These are phyloP conservation scores for Chaetomium cochliodes DNA, from an alignment of 495 filamentous ascomycete genomes.

Conservation along the genomic window DNA sequence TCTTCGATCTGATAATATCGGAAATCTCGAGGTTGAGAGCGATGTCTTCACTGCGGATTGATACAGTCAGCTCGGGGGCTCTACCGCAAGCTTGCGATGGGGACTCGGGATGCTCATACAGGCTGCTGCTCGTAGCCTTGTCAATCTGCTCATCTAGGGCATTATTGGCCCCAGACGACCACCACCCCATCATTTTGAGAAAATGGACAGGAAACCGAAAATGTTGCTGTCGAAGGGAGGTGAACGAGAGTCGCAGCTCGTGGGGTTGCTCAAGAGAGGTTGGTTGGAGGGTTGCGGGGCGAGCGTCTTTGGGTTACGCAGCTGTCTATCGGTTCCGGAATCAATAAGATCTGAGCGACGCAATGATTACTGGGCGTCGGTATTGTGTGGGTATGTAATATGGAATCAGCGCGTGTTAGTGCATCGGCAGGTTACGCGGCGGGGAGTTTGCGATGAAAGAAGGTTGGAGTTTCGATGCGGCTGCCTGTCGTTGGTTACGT, in stretches of 20 bases:
- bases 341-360: not conserved
- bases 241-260: not conserved
- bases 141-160: constrained; percentile 96
- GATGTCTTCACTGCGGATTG: constrained; percentile 78
- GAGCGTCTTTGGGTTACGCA: too few relatives aligned
- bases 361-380: not conserved
- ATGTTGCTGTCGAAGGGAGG: constrained; percentile 1
- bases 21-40: constrained; percentile 95
- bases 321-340: not conserved
- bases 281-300: not conserved
- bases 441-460: constrained; percentile 18
- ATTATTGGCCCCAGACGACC: constrained; percentile 70
- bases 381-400: too few relatives aligned
- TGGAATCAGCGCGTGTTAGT: not conserved
- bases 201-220: not conserved
- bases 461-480: constrained; percentile 17
- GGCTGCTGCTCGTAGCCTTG: constrained; percentile 85
- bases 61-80: constrained; percentile 19
- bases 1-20: constrained; percentile 93
- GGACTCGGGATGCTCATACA: constrained; percentile 55
- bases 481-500: constrained; percentile 34
- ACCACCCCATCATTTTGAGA: constrained; percentile 80
- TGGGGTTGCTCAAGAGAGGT: not conserved
- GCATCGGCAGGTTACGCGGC: constrained; percentile 11
- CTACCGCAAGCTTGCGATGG: not conserved